phyloP scores from a whole-genome alignment of 345 rosid species.

The Dipteronia dyeriana region DNA sequence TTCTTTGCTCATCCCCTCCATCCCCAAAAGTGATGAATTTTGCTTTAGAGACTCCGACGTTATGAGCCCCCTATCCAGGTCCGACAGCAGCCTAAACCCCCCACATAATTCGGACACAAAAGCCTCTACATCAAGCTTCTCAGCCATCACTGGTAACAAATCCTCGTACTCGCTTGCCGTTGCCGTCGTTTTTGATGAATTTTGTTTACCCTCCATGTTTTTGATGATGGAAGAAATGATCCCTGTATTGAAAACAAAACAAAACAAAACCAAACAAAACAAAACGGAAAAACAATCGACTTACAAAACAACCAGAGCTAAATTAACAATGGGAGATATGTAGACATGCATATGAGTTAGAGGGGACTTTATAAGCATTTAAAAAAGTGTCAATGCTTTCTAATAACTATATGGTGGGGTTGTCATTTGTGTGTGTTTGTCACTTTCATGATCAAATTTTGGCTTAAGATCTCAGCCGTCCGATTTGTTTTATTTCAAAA shows the following conservation, averaged over 20 bases:
- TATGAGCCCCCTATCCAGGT: conserved; percentile 54
- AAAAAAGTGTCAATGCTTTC: neutral
- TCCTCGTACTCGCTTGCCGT: conserved; percentile 51
- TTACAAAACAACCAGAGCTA: neutral
- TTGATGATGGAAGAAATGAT: neutral
- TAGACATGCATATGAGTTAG: neutral
- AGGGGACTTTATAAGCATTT: conserved; percentile 1
- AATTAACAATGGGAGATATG: neutral
- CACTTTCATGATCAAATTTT: neutral
- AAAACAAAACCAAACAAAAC: no score
- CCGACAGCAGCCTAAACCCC: conserved; percentile 78
- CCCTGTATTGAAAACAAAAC: no score
- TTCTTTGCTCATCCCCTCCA: conserved; percentile 73
- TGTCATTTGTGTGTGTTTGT: neutral
- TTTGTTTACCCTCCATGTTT: conserved; percentile 28
- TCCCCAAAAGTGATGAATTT: conserved; percentile 68
- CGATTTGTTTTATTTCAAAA: conserved; percentile 1
- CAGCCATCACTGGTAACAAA: conserved; percentile 84
- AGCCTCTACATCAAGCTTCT: conserved; percentile 74
- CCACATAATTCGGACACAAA: conserved; percentile 81
- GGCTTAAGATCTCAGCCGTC: conserved; percentile 11
- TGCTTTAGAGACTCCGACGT: conserved; percentile 66
- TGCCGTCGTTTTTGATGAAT: neutral
- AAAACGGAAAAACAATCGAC: no score
- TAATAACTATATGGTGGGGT: neutral